A percentile compares a stretch with the other conserved stretches of the same genome.
These are phyloP conservation scores for Abrus pulchellus DNA, from an alignment of 306 rosid species.

Conservation along the genomic window DNA sequence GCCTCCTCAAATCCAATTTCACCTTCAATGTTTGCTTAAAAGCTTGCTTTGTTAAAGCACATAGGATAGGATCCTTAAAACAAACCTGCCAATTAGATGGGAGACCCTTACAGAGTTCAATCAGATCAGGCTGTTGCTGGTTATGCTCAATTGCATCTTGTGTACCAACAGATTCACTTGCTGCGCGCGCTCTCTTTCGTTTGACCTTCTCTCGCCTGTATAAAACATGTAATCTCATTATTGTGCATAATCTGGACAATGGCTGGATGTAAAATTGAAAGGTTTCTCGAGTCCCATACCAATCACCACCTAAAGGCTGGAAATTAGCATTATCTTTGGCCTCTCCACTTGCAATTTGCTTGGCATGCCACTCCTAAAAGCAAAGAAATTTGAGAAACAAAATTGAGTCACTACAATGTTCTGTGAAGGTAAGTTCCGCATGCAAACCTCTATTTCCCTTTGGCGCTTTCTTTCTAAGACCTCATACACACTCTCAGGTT, in stretches of 20 bases:
- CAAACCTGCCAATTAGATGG: slow-evolving; percentile 91
- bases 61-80: neutral
- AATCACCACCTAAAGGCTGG: slow-evolving; percentile 96
- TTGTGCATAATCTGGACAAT: slow-evolving; percentile 4
- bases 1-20: slow-evolving; percentile 33
- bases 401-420: neutral
- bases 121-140: slow-evolving; percentile 67
- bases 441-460: slow-evolving; percentile 87
- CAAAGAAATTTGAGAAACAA: slow-evolving; percentile 51
- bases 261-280: slow-evolving; percentile 17
- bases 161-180: slow-evolving; percentile 53
- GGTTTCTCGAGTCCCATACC: slow-evolving; percentile 61
- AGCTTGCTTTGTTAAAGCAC: neutral
- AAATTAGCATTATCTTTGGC: slow-evolving; percentile 96
- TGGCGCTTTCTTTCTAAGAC: slow-evolving; percentile 86
- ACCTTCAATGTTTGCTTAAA: slow-evolving; percentile 9
- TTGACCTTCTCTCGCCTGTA: slow-evolving; percentile 89
- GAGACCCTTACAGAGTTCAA: slow-evolving; percentile 72
- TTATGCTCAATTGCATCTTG: slow-evolving; percentile 58
- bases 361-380: slow-evolving; percentile 83
- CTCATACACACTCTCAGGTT: slow-evolving; percentile 79
- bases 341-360: slow-evolving; percentile 93
- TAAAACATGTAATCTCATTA: slow-evolving; percentile 26
- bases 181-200: slow-evolving; percentile 80
- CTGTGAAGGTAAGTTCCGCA: neutral